A percentile compares a stretch with the other conserved stretches of the same genome.
phyloP scores from a whole-genome alignment of 192 early-diverging fungal species.

The Dispira simplex region DNA sequence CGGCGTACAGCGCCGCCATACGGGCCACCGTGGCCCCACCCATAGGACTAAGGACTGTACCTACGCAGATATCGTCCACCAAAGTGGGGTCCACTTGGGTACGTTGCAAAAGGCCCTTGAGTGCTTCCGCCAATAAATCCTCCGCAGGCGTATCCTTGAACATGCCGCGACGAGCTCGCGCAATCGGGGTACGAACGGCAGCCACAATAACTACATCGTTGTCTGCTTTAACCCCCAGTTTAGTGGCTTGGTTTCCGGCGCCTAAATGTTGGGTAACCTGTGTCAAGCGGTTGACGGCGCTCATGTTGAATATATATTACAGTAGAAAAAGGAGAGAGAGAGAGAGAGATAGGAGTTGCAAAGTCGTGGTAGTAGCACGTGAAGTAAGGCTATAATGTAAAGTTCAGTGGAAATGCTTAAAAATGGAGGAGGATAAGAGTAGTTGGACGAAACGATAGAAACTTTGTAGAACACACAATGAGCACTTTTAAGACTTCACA shows the following conservation, averaged over 20 bases:
- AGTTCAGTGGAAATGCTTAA: too few species aligned
- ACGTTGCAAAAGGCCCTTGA: constrained; percentile 59
- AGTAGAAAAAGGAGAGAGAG: background rate
- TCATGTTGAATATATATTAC: background rate
- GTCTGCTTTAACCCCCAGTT: constrained; percentile 54
- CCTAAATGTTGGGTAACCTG: constrained; percentile 18
- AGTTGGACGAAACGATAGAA: too few species aligned
- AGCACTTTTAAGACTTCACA: too few species aligned
- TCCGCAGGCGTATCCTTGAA: constrained; percentile 84
- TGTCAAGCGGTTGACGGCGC: background rate
- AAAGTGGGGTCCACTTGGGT: constrained; percentile 70
- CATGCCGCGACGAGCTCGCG: constrained; percentile 76
- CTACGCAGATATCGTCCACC: constrained; percentile 91
- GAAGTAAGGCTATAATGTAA: too few species aligned
- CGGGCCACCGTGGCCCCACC: constrained; percentile 82
- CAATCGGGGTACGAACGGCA: constrained; percentile 79
- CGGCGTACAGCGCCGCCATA: constrained; percentile 83
- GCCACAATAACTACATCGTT: constrained; percentile 90
- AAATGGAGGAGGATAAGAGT: too few species aligned
- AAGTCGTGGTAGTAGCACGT: too few species aligned
- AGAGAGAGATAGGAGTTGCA: background rate
- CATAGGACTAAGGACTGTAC: constrained; percentile 77
- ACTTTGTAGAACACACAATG: too few species aligned
- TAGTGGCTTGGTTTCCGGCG: constrained; percentile 27
- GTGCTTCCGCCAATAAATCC: constrained; percentile 57